phyloP scores from a whole-genome alignment of 306 rosid genomes.

The Trifolium subterraneum region DNA sequence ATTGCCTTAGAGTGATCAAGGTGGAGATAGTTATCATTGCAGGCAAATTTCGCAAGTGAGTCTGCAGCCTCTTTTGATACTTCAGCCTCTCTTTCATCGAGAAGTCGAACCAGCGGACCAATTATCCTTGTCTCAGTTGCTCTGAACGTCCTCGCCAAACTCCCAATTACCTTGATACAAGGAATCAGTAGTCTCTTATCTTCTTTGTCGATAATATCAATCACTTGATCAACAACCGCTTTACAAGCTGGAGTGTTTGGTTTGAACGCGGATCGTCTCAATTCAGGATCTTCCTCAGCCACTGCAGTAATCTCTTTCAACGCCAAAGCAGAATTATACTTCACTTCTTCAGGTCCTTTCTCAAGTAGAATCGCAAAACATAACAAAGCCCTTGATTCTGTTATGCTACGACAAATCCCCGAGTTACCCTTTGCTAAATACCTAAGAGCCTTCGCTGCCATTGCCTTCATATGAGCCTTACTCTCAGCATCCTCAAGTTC shows the following conservation, averaged over 20 bases:
- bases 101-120: conserved; percentile 78
- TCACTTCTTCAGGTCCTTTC: conserved; percentile 74
- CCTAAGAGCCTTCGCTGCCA: conserved; percentile 90
- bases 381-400: conserved; percentile 85
- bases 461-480: conserved; percentile 82
- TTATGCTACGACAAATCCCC: conserved; percentile 77
- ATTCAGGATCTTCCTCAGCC: conserved; percentile 85
- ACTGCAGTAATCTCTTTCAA: conserved; percentile 87
- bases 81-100: conserved; percentile 81
- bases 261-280: conserved; percentile 89
- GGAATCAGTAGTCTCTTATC: conserved; percentile 79
- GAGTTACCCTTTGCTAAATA: conserved; percentile 73
- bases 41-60: conserved; percentile 79
- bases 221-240: conserved; percentile 84
- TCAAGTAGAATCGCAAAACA: conserved; percentile 89
- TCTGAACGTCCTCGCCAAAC: conserved; percentile 83
- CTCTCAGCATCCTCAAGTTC: conserved; percentile 73
- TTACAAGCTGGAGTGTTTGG: conserved; percentile 95
- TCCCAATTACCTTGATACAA: conserved; percentile 77
- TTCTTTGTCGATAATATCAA: conserved; percentile 67
- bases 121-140: conserved; percentile 87
- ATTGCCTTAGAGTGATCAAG: conserved; percentile 86
- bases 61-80: conserved; percentile 66
- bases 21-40: conserved; percentile 77
- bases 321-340: conserved; percentile 86